Conservation (phyloP, 495 filamentous ascomycete genomes). For the Beverwykella pulmonaria region DNA sequence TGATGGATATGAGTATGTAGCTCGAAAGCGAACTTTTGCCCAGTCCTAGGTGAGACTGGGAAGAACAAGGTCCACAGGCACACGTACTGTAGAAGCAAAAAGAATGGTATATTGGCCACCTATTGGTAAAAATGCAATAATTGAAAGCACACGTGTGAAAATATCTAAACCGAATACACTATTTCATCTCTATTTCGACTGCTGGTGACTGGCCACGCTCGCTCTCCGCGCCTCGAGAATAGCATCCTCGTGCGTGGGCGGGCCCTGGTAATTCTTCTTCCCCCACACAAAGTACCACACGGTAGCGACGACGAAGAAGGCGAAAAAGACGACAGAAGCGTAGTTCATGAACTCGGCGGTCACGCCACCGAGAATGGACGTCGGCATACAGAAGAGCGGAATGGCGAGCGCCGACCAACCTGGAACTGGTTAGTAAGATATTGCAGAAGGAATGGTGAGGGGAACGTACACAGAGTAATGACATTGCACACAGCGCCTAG, state of each 20-base stretch:
- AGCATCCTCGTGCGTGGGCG: conserved; percentile 43
- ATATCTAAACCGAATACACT: too few species aligned
- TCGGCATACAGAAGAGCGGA: conserved; percentile 61
- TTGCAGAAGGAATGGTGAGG: background rate
- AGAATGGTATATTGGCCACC: too few species aligned
- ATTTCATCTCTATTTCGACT: background rate
- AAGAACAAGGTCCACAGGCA: too few species aligned
- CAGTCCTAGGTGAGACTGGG: too few species aligned
- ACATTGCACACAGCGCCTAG: conserved; percentile 61
- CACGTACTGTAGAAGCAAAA: too few species aligned
- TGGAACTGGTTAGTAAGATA: conserved; percentile 31
- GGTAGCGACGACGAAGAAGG: conserved; percentile 58
- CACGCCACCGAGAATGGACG: conserved; percentile 36
- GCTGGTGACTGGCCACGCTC: conserved; percentile 16
- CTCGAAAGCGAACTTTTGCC: too few species aligned
- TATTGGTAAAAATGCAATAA: too few species aligned
- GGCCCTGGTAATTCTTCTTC: conserved; percentile 69
- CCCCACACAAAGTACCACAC: conserved; percentile 73
- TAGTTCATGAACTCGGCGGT: conserved; percentile 56
- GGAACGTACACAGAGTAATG: conserved; percentile 56
- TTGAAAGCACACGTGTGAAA: too few species aligned
- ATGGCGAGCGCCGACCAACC: conserved; percentile 65
- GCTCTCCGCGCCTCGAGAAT: conserved; percentile 30
- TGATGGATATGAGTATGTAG: too few species aligned
- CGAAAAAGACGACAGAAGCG: conserved; percentile 66